phyloP scores from a whole-genome alignment of 164 flowering plant genomes.

The Stephania cephalantha region DNA sequence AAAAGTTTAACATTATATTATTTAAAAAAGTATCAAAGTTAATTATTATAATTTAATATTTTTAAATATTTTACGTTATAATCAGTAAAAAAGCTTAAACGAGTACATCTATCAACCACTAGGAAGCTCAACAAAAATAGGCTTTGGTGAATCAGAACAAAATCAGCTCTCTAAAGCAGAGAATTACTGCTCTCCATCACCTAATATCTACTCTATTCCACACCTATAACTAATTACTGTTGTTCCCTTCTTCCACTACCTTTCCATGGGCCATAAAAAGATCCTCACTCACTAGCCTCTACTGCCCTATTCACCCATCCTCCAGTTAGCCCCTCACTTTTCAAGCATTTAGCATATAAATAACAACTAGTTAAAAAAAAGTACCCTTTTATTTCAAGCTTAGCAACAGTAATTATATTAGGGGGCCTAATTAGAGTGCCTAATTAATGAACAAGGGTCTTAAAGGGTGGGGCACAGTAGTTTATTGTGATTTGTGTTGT shows the following conservation, averaged over 20 bases:
- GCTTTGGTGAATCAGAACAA: background rate
- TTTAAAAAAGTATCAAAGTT: too few relatives aligned
- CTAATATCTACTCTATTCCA: background rate
- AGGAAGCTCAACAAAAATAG: too few relatives aligned
- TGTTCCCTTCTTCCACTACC: background rate
- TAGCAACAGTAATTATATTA: background rate
- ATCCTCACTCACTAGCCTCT: slow-evolving; percentile 1
- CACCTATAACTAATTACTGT: background rate
- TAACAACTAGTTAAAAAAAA: background rate
- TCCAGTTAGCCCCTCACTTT: background rate
- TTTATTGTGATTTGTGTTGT: background rate
- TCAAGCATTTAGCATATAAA: background rate
- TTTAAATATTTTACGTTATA: too few relatives aligned
- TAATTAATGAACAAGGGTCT: background rate
- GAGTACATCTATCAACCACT: background rate
- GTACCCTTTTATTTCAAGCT: background rate
- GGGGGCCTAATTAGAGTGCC: background rate
- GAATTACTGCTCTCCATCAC: background rate
- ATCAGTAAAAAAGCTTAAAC: background rate
- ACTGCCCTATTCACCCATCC: background rate
- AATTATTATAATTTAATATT: too few relatives aligned
- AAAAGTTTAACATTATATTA: too few relatives aligned
- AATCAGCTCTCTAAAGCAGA: background rate
- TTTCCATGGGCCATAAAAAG: slow-evolving; percentile 1
- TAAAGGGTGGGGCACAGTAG: background rate